Base-by-base conservation (phyloP, 495 filamentous ascomycete species). In the Bacidia gigantensis region DNA sequence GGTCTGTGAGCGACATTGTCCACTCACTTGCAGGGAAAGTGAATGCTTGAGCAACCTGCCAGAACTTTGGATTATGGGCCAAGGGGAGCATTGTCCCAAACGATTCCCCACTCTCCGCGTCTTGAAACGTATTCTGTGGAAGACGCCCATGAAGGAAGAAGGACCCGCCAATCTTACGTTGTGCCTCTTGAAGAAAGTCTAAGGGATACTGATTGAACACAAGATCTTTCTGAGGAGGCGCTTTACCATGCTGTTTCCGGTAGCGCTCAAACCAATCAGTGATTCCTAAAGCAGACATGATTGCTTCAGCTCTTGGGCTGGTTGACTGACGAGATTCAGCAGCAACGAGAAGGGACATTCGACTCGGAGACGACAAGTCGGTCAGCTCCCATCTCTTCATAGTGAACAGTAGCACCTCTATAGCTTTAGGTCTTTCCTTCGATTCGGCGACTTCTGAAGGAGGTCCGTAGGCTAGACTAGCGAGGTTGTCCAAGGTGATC, bases 371-470 rank as follows among this genome's bases (percentile, higher is more conserved):
- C 2, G 21, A 48, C 17, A 50, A 22, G 17, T 50, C 48, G 24
- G 24, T 14, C 14, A 50, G 48, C 32, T 50, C 23, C 11, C 29
- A 50, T 50, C 3, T 50, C 11, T 2, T 50, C n/a, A 50, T 50
- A 2, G 48, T 50, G 29, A 50, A 50, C 3, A 50, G 9, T 22
- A 32, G 17, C 7, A 32, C 17, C 2, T 26, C 24, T 12, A 50
- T 24, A 23, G 24, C 48, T 11, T 24, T 32, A 10, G 24, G 48
- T 29, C 48, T 35, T 35, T 35, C 29, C 29, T 7, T 35, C 7
- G 29, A 14, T 35, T 35, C 14, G 29, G 14, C 29, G 14, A 35
- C 29, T 7, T 35, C 29, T 35, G 29, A 35, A 35, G 29, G 7
- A 35, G 29, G 29, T 35, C 7, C 5, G 29, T 35, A 35, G 5